These are phyloP conservation scores for Flaveria robusta DNA, from an alignment of 129 eudicot species.

Conservation along the genomic window DNA sequence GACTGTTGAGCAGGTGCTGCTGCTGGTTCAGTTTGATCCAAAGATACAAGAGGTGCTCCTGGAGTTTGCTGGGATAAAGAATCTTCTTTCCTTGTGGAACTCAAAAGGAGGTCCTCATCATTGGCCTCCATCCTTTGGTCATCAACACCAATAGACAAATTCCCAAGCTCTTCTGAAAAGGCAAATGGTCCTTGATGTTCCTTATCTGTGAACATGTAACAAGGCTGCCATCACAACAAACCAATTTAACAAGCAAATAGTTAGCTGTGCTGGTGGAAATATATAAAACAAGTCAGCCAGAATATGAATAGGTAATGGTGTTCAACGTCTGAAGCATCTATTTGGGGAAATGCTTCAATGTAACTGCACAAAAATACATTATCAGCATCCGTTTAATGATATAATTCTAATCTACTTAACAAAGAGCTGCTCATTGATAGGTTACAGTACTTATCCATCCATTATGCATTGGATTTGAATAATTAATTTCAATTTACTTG, in stretches of 20 bases:
- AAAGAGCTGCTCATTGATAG: no score
- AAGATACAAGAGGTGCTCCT: conserved; percentile 62
- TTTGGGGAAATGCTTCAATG: no score
- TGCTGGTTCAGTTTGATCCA: conserved; percentile 41
- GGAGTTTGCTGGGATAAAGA: conserved; percentile 46
- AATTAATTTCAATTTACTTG: no score
- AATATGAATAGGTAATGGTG: no score
- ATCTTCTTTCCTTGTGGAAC: conserved; percentile 80
- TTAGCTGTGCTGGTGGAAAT: conserved; percentile 3
- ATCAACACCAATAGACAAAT: conserved; percentile 60
- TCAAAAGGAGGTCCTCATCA: conserved; percentile 75
- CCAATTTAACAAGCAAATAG: neutral
- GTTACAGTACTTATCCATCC: no score
- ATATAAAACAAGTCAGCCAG: no score
- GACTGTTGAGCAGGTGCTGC: conserved; percentile 38
- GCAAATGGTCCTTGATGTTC: conserved; percentile 96
- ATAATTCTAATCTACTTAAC: no score
- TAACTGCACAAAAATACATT: no score
- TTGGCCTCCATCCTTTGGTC: conserved; percentile 70
- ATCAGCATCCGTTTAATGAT: no score
- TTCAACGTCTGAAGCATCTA: no score
- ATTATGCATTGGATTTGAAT: no score
- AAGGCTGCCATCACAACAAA: conserved; percentile 68
- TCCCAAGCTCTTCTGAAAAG: conserved; percentile 79
- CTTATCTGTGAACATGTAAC: conserved; percentile 95